Conservation (phyloP, 306 rosid genomes). For the Gastrolobium villosum region DNA sequence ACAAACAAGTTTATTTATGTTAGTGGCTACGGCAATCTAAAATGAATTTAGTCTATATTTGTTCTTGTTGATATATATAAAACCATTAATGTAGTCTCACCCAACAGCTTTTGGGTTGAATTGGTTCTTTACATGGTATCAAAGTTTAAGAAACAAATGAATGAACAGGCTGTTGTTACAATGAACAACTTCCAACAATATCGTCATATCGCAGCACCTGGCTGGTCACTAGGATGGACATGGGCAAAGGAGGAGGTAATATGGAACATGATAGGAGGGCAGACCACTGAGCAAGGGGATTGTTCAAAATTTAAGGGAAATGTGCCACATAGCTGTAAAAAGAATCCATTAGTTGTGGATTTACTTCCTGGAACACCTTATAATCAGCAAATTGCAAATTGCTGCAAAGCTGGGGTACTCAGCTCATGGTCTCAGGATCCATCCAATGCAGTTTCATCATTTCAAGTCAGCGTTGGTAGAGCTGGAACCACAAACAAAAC, state of each 20-base stretch:
- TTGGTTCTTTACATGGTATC: no score
- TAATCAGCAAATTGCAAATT: conserved; percentile 85
- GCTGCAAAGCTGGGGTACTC: conserved; percentile 96
- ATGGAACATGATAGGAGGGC: conserved; percentile 86
- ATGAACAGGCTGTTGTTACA: conserved; percentile 78
- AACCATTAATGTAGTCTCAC: no score
- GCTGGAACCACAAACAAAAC: conserved; percentile 84
- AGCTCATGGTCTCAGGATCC: conserved; percentile 83
- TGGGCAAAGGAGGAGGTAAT: conserved; percentile 93
- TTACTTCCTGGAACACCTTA: conserved; percentile 88
- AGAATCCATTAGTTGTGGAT: conserved; percentile 76
- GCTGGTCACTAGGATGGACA: conserved; percentile 87
- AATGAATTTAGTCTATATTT: conserved; percentile 33
- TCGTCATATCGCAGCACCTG: conserved; percentile 82
- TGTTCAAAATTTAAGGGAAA: conserved; percentile 75
- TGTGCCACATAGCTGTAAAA: conserved; percentile 82
- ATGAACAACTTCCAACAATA: conserved; percentile 84
- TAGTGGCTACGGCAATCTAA: conserved; percentile 2
- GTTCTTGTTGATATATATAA: no score
- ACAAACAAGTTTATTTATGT: background rate
- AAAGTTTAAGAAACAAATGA: conserved; percentile 41
- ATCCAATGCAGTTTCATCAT: conserved; percentile 66
- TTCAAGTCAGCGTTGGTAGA: conserved; percentile 83
- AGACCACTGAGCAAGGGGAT: conserved; percentile 90
- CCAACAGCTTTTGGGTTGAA: no score